Conservation (phyloP, 805 yeast genomes). For the Aciculoconidium aculeatum region DNA sequence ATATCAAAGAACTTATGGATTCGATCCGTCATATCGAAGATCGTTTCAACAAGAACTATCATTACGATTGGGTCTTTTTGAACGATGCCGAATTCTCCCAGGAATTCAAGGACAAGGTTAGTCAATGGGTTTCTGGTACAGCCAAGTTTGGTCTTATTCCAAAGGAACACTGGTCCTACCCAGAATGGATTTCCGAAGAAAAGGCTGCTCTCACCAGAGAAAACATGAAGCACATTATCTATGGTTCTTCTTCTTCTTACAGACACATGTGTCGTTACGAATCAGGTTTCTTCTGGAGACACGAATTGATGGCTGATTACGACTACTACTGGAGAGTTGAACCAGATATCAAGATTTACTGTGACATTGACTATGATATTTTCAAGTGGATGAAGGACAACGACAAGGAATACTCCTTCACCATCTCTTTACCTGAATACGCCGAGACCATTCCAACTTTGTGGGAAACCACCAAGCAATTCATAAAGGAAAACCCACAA, state of each 20-base stretch:
- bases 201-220: conserved; percentile 63
- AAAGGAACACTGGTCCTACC: conserved; percentile 83
- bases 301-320: conserved; percentile 65
- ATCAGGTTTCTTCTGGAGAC: conserved; percentile 84
- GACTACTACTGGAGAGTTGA: conserved; percentile 96
- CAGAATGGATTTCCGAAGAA: conserved; percentile 71
- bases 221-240: conserved; percentile 56
- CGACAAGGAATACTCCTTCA: conserved; percentile 80
- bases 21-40: conserved; percentile 82
- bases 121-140: conserved; percentile 66
- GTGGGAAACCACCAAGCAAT: conserved; percentile 72
- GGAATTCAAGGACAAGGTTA: conserved; percentile 67
- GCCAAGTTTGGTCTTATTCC: conserved; percentile 78
- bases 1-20: conserved; percentile 52
- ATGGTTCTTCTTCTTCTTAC: conserved; percentile 71
- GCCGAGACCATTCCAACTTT: conserved; percentile 79
- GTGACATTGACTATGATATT: conserved; percentile 85
- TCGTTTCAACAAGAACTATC: conserved; percentile 72
- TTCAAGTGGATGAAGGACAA: conserved; percentile 74
- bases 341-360: conserved; percentile 73
- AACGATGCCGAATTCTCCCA: conserved; percentile 83
- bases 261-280: conserved; percentile 93
- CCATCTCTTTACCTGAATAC: conserved; percentile 78
- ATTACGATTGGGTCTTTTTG: conserved; percentile 93
- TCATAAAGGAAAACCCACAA: conserved; percentile 55